These are phyloP conservation scores for Rhodamnia argentea DNA, from an alignment of 345 rosid genomes.

Conservation along the genomic window DNA sequence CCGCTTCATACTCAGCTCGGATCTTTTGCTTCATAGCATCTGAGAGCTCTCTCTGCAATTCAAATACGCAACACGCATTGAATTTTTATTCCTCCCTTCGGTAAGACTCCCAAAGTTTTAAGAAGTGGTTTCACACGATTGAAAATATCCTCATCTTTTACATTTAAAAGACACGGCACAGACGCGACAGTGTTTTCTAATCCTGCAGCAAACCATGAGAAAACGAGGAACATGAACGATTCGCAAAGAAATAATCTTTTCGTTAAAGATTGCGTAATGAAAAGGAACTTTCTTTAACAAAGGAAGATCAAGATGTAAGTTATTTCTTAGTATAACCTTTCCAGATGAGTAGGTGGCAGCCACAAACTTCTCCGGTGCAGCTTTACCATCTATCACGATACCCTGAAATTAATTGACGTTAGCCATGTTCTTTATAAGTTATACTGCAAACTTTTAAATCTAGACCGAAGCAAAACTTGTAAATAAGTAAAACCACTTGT, in stretches of 20 bases:
- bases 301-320: not conserved
- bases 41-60: slow-evolving; percentile 76
- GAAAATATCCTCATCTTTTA: slow-evolving; percentile 31
- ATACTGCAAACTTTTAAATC: not conserved
- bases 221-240: slow-evolving; percentile 23
- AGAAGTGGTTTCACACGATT: slow-evolving; percentile 23
- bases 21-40: slow-evolving; percentile 91
- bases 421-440: not conserved
- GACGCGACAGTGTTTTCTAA: slow-evolving; percentile 33
- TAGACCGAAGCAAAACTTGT: not conserved
- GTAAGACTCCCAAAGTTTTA: slow-evolving; percentile 17
- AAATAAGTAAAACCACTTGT: not conserved
- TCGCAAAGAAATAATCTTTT: slow-evolving; percentile 2
- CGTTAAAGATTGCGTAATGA: not conserved
- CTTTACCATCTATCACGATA: slow-evolving; percentile 32
- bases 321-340: slow-evolving; percentile 38
- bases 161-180: slow-evolving; percentile 28
- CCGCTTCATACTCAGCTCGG: slow-evolving; percentile 65
- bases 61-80: slow-evolving; percentile 34
- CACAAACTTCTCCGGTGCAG: slow-evolving; percentile 63
- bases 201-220: slow-evolving; percentile 46
- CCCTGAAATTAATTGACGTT: slow-evolving; percentile 35
- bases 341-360: slow-evolving; percentile 85
- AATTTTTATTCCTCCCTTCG: slow-evolving; percentile 36
- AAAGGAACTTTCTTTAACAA: not conserved